Base-by-base conservation (phyloP, 768 basidiomycete genomes). In the Scleroderma bovista region DNA sequence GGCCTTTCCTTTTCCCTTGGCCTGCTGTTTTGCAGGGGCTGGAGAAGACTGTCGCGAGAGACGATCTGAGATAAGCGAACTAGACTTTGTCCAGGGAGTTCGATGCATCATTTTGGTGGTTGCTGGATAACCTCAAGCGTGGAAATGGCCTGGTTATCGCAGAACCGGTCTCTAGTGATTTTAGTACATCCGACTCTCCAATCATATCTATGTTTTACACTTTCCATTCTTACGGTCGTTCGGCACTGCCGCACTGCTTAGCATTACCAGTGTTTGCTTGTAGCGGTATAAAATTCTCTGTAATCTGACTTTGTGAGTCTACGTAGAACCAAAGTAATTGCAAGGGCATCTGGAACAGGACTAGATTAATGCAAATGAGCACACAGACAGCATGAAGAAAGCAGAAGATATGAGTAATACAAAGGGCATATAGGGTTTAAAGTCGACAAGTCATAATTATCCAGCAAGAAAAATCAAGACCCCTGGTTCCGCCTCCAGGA, bases 401-500 rank as follows among this genome's bases (percentile, higher is more conserved):
- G n/a, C n/a, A 36, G 34, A 36, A 13, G 4, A 36, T n/a, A 5
- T 36, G 13, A 13, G n/a, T n/a, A 12, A 36, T 15, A 13, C 34
- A 36, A 36, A 5, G n/a, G 12, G n/a, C 34, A n/a, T 36, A n/a
- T 6, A 36, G 26, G 26, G n/a, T n/a, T n/a, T 33, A 33, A 7
- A 8, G 15, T 19, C 20, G 2, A 2, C 6, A 16, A 22, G 13
- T 13, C 23, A 23, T 17, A 39, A 39, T 3, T 17, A 39, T 39
- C 38, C 38, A 11, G 19, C 11, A 6, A 42, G 24, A 8, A 23
- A 7, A 42, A 42, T 61, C 59, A 83, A 51, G 80, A 81, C 9
- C 80, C 76, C 60, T 85, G 83, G 57, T 77, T 84, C 55, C 83
- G 75, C 65, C 83, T 75, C 57, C 83, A 84, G 72, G 67, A 59